Evolutionary conservation across 1,284 basidiomycete genomes (phyloP).

Genomic region (Ustilago bromivora): DNA sequence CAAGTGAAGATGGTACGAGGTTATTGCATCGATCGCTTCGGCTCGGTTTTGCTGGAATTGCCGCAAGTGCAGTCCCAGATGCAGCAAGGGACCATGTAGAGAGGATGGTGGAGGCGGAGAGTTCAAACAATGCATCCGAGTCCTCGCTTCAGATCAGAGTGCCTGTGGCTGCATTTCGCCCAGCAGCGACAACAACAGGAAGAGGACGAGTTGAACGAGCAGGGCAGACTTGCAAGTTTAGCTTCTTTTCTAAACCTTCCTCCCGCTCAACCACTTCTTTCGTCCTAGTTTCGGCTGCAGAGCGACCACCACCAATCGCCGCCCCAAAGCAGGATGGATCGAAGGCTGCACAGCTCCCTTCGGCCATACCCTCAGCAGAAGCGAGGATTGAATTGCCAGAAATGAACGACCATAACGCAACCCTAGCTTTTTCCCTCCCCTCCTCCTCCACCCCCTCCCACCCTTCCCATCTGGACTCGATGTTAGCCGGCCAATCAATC

Average conservation of each 20-base stretch:
- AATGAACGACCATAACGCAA: slow-evolving; percentile 19
- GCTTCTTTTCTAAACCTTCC: slow-evolving; percentile 23
- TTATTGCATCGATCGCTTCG: neutral
- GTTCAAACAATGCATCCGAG: neutral
- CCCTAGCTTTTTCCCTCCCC: neutral
- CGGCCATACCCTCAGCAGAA: neutral
- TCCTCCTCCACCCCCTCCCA: neutral
- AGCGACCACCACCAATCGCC: neutral
- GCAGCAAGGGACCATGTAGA: too few species aligned
- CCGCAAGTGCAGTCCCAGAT: neutral
- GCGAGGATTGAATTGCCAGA: slow-evolving; percentile 5
- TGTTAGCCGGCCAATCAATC: slow-evolving; percentile 27
- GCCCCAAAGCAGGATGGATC: too few species aligned
- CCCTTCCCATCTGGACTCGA: neutral
- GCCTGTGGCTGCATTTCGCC: slow-evolving; percentile 7
- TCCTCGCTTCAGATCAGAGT: slow-evolving; percentile 26
- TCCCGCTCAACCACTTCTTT: neutral
- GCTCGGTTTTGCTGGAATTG: neutral
- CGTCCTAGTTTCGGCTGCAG: neutral
- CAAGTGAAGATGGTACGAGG: neutral
- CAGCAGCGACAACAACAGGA: neutral
- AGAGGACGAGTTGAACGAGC: neutral
- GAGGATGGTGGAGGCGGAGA: neutral
- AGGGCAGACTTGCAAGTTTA: slow-evolving; percentile 26
- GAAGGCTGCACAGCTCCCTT: neutral